Evolutionary conservation across 768 basidiomycete species (phyloP).

Genomic region (Lentinula guzmanii): DNA sequence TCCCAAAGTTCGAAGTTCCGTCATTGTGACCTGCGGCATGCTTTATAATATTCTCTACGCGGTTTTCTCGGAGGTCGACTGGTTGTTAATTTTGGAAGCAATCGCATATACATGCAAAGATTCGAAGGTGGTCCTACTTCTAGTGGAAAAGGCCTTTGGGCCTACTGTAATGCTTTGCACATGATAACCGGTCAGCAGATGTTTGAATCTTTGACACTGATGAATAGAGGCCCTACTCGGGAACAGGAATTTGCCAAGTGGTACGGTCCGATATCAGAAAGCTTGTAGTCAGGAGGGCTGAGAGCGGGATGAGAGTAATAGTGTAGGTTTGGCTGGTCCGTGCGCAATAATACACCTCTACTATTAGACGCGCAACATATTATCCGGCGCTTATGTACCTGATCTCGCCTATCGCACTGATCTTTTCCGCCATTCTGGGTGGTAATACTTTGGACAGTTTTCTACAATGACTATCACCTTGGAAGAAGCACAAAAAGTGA

Average conservation of each 20-base stretch:
- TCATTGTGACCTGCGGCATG: background rate
- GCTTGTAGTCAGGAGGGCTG: background rate
- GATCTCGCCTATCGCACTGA: no score
- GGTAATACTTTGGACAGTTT: no score
- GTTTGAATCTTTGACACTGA: background rate
- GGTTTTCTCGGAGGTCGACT: background rate
- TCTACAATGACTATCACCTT: background rate
- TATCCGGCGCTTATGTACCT: background rate
- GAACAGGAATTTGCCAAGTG: background rate
- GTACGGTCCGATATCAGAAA: background rate
- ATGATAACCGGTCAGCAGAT: conserved; percentile 2
- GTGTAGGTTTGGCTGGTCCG: background rate
- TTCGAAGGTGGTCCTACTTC: background rate
- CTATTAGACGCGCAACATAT: no score
- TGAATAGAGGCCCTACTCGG: background rate
- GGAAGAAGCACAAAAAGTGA: background rate
- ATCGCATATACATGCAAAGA: background rate
- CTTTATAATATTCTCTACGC: background rate
- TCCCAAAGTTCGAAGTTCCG: background rate
- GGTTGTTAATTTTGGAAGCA: background rate
- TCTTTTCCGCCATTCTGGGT: no score
- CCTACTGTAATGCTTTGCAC: background rate
- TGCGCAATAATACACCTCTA: background rate
- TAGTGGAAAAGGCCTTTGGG: background rate
- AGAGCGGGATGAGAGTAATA: background rate